Evolutionary conservation across 345 rosid genomes (phyloP).

Genomic region (Gossypium arboreum): DNA sequence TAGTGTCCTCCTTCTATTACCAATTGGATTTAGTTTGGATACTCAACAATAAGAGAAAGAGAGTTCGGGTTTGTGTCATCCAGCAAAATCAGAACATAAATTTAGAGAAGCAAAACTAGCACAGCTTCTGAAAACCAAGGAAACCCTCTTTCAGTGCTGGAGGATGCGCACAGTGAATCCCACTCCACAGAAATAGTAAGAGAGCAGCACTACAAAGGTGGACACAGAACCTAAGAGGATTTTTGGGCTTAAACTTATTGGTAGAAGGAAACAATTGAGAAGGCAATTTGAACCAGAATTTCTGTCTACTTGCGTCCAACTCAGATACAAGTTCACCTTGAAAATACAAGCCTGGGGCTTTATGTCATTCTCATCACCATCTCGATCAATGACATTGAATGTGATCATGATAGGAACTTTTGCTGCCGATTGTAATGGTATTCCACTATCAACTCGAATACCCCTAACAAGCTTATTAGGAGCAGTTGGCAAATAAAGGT

Average conservation of each 20-base stretch:
- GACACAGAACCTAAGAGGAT: background rate
- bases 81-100: background rate
- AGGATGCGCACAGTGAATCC: background rate
- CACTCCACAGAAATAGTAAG: background rate
- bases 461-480: constrained; percentile 88
- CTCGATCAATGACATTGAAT: constrained; percentile 85
- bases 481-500: constrained; percentile 95
- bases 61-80: background rate
- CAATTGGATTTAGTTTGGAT: too few relatives aligned
- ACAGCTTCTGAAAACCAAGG: background rate
- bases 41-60: background rate
- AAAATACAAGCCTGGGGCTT: constrained; percentile 96
- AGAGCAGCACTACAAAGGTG: background rate
- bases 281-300: background rate
- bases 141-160: background rate
- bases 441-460: constrained; percentile 88
- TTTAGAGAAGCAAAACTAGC: background rate
- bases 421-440: constrained; percentile 97
- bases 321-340: constrained; percentile 50
- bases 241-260: background rate
- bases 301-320: background rate
- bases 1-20: background rate
- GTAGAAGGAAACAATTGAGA: background rate
- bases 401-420: constrained; percentile 96
- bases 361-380: constrained; percentile 55